Percentiles rank a stretch among this genome's conserved stretches.
Conservation (phyloP, 352 stramenopile species). For the Pythium utonaiense region DNA sequence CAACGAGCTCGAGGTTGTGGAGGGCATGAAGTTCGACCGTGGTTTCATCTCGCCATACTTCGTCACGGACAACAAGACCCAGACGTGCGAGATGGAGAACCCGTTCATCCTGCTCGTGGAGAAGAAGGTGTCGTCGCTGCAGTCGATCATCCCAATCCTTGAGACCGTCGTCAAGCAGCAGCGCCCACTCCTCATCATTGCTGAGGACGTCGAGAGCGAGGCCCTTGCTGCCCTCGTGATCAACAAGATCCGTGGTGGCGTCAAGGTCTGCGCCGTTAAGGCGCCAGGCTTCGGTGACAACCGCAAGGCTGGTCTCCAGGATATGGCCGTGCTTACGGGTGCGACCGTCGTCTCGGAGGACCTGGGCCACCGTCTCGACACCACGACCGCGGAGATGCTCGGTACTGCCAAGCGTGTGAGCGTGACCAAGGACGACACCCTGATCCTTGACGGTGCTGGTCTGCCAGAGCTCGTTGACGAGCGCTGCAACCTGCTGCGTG, state of each 20-base stretch:
- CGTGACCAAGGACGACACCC: slow-evolving; percentile 99
- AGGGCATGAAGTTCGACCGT: slow-evolving; percentile 99
- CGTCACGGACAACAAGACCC: slow-evolving; percentile 99
- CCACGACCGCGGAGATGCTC: slow-evolving; percentile 93
- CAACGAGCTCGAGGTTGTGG: slow-evolving; percentile 99
- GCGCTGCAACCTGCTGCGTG: slow-evolving; percentile 94
- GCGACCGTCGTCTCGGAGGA: slow-evolving; percentile 98
- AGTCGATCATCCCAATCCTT: slow-evolving; percentile 96
- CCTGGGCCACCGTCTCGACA: slow-evolving; percentile 98
- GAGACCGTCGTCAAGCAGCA: slow-evolving; percentile 97
- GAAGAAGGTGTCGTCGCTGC: slow-evolving; percentile 98
- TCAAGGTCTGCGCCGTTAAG: slow-evolving; percentile 99
- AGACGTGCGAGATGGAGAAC: slow-evolving; percentile 98
- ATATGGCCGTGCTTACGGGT: slow-evolving; percentile 98
- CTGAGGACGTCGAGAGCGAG: slow-evolving; percentile 99
- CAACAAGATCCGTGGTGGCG: slow-evolving; percentile 99
- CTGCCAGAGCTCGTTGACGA: slow-evolving; percentile 94
- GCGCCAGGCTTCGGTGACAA: slow-evolving; percentile 99
- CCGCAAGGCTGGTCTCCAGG: slow-evolving; percentile 99
- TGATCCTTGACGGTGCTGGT: slow-evolving; percentile 96
- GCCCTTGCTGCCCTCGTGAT: slow-evolving; percentile 98
- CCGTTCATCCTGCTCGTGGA: slow-evolving; percentile 99
- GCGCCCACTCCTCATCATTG: slow-evolving; percentile 98
- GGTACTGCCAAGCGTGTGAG: slow-evolving; percentile 94
- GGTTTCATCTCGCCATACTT: slow-evolving; percentile 99